phyloP scores from a whole-genome alignment of 192 early-diverging fungal species.

The Mortierella antarctica region DNA sequence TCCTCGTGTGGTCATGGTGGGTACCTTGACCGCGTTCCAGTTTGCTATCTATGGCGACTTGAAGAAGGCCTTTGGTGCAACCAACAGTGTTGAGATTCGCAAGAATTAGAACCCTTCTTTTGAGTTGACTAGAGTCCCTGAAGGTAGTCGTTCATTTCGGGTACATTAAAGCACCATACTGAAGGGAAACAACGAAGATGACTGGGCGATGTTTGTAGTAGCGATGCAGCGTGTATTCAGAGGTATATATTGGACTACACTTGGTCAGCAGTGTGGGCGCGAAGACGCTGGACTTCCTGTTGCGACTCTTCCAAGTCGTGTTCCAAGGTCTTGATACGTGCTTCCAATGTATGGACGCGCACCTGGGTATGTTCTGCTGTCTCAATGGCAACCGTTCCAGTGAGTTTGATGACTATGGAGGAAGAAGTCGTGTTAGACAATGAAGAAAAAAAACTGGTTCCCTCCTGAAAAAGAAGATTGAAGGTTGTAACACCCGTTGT shows the following conservation, averaged over 20 bases:
- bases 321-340: conserved; percentile 19
- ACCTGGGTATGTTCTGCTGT: conserved; percentile 36
- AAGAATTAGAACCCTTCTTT: not conserved
- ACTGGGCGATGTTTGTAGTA: not conserved
- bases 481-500: no score
- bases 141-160: not conserved
- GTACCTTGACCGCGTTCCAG: conserved; percentile 67
- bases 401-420: conserved; percentile 52
- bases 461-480: no score
- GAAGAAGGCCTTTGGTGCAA: conserved; percentile 64
- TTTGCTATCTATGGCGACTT: conserved; percentile 72
- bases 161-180: not conserved
- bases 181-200: no score
- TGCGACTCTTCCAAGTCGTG: conserved; percentile 24
- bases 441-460: no score
- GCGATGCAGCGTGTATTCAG: not conserved
- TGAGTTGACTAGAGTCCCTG: no score
- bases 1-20: conserved; percentile 72
- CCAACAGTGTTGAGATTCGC: conserved; percentile 51
- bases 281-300: conserved; percentile 37
- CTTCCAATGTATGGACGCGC: not conserved
- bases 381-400: conserved; percentile 59
- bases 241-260: conserved; percentile 1
- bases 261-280: conserved; percentile 27
- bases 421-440: no score